Evolutionary conservation across 2,329 filamentous ascomycete species (phyloP), one percentile per base, ranked within the genome.

Genomic region (Claviceps sp.): DNA sequence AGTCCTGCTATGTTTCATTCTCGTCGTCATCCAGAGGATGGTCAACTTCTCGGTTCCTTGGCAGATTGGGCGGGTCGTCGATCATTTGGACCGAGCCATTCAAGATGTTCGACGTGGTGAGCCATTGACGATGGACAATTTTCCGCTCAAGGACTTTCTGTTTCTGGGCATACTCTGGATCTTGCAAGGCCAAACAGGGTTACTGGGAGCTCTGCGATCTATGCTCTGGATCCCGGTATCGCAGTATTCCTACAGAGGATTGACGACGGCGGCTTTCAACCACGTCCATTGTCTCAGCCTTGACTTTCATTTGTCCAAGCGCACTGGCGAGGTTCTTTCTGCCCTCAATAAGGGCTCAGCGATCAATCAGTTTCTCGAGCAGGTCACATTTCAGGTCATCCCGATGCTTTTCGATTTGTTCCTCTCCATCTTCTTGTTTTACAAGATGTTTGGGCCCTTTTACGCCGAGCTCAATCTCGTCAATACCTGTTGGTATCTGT

Each of bases 301-400:
- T 58, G 93, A 97, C 65, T 98, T 98, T 63, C 93, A 98, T 64
- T 78, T 97, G 3, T 89, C 89, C 50, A 98, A 98, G 70, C 88
- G 91, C 63, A 98, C 93, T 0, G 93, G 93, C 56, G 93, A 98
- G 68, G 89, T 98, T 9, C 73, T 97, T 16, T 97, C 91, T 14
- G 93, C 93, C 1, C 76, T 98, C 57, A 95, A 93, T 71, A 98
- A 98, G 67, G 93, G 93, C 46, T 90, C 85, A 55, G 87, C 91
- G 3, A 95, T 98, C 73, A 97, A 97, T 63, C 89, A 86, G 5
- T 98, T 98, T 65, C 77, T 98, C 52, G 93, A 97, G 68, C 89
- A 95, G 67, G 82, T 96, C 58, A 97, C 91, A 0, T 98, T 98
- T 64, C 87, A 94, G 64, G 88, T 98, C 9, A 78, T 95, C 14